These are phyloP conservation scores for Smittium mucronatum DNA, from an alignment of 371 early-diverging fungal species.

Conservation along the genomic window DNA sequence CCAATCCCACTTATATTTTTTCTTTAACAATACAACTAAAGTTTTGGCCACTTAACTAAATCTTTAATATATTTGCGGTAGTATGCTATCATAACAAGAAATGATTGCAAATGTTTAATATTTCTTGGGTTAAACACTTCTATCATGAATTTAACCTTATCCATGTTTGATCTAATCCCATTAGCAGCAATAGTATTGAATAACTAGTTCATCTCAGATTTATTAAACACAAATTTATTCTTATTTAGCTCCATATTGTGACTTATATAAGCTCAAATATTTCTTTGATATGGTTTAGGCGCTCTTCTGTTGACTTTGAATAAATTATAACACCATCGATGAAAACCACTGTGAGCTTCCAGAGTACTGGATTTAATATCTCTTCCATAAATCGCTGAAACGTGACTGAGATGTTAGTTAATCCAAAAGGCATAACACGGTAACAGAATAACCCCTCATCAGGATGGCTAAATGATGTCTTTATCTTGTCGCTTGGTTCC, in stretches of 20 bases:
- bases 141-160: neutral
- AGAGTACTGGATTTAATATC: slow-evolving; percentile 13
- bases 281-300: slow-evolving; percentile 6
- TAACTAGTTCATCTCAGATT: neutral
- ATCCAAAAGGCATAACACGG: slow-evolving; percentile 18
- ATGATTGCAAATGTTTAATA: slow-evolving; percentile 12
- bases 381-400: slow-evolving; percentile 22
- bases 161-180: neutral
- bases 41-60: slow-evolving; percentile 16
- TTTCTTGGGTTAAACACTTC: neutral
- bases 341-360: slow-evolving; percentile 16
- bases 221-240: neutral
- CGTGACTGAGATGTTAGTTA: slow-evolving; percentile 19
- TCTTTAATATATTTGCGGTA: slow-evolving; percentile 22
- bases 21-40: slow-evolving; percentile 10
- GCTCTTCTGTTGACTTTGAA: slow-evolving; percentile 10
- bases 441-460: slow-evolving; percentile 16
- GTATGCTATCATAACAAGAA: slow-evolving; percentile 31
- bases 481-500: slow-evolving; percentile 10
- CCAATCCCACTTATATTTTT: slow-evolving; percentile 3
- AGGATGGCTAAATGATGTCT: slow-evolving; percentile 21
- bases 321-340: slow-evolving; percentile 18
- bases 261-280: slow-evolving; percentile 3
- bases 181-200: neutral
- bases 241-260: neutral